Percentiles rank a stretch among this genome's conserved stretches.
Evolutionary conservation across 345 rosid species (phyloP).

Genomic region (Theobroma cacao): DNA sequence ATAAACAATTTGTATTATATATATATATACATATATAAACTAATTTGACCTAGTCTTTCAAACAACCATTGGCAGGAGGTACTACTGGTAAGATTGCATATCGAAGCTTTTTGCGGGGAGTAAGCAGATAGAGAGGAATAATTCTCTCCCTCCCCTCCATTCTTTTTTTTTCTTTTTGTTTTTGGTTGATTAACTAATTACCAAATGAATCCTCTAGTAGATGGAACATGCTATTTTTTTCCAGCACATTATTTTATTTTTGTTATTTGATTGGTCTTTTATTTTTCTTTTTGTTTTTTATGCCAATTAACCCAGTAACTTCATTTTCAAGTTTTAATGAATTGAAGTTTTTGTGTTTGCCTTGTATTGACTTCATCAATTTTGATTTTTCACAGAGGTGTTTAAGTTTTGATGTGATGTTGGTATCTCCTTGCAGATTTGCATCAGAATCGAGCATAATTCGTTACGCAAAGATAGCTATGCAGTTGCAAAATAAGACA

Average conservation of each 20-base stretch:
- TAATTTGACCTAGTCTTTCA: not conserved
- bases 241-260: not conserved
- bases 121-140: not conserved
- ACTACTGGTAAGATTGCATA: conserved; percentile 1
- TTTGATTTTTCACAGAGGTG: not conserved
- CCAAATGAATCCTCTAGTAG: not conserved
- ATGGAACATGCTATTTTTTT: not conserved
- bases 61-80: not conserved
- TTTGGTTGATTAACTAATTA: not conserved
- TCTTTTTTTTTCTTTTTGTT: too few relatives aligned
- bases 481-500: conserved; percentile 47
- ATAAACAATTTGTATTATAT: too few relatives aligned
- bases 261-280: not conserved
- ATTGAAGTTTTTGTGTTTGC: not conserved
- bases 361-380: not conserved
- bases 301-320: not conserved
- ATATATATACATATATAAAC: too few relatives aligned
- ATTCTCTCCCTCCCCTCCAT: too few relatives aligned
- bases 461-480: conserved; percentile 67
- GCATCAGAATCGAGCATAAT: conserved; percentile 31
- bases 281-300: not conserved
- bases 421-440: conserved; percentile 39
- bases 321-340: not conserved
- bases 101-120: not conserved
- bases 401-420: not conserved